Base-by-base conservation (phyloP, 306 rosid species). In the Pachyrhizus erosus region DNA sequence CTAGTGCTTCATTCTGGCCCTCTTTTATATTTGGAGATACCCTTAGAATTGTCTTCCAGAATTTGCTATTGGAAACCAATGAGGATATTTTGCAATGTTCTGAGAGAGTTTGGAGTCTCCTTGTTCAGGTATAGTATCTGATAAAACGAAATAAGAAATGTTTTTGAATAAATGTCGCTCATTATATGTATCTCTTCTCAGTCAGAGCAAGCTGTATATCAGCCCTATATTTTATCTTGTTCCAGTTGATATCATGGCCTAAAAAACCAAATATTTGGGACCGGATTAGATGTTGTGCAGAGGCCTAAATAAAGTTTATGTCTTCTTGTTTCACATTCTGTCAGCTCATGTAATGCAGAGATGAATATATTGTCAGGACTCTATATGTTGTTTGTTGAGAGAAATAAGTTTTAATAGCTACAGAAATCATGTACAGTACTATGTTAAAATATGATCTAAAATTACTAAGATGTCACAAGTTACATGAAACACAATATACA, bases 91-190 rank as follows among this genome's bases (percentile, higher is more conserved):
- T 96, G 91, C 89, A 84, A 73, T 94, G 92, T 86, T 96, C 99
- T 7, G 97, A 93, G 90, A 88, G 98, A 84, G 99, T 96, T 74
- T 96, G 99, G 99, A 87, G 92, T 88, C 97, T 96, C 46, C 97
- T 96, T 80, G 86, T 96, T 87, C 93, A 93, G 99, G 99, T 95
- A 82, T 70, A 79, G 74, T 21, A 55, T 85, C 62, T 42, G 48
- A 33, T 43, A 14, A 77, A 40, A 76, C 43, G 40, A 34, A 14
- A 65, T 14, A 76, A 26, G 15, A 49, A 40, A 49, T 72, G 43
- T 33, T 40, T 70, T 80, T 42, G 43, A 68, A 55, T 17, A 17
- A 45, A 60, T 74, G 58, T 79, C 18, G 4, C 21, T 55, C 81
- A 45, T 45, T 76, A 18, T 20, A 49, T 49, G 9, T 15, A 58